Conservation (phyloP, 805 yeast genomes). For the Ascoidea asiatica region DNA sequence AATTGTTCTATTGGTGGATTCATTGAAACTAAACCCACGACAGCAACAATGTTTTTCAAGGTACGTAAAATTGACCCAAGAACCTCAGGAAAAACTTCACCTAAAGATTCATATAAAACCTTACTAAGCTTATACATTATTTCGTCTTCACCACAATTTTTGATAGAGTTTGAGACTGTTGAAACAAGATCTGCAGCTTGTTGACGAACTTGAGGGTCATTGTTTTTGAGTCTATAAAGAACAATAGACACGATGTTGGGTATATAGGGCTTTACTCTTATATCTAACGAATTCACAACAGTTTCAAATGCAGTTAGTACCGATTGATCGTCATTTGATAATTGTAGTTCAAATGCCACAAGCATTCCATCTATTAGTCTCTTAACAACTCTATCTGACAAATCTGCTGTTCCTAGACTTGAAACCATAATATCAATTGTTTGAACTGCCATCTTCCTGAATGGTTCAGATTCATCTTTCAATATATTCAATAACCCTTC, state of each 20-base stretch:
- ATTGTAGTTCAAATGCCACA: conserved; percentile 60
- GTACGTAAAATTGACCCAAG: conserved; percentile 76
- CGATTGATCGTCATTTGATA: conserved; percentile 27
- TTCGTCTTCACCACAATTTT: conserved; percentile 48
- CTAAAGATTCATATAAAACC: conserved; percentile 78
- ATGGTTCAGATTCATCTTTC: conserved; percentile 74
- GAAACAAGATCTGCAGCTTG: conserved; percentile 74
- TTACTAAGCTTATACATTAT: conserved; percentile 56
- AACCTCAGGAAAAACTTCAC: conserved; percentile 91
- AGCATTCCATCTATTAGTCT: conserved; percentile 69
- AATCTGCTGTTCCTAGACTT: conserved; percentile 38
- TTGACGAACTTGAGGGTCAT: conserved; percentile 58
- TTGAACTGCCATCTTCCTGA: conserved; percentile 67
- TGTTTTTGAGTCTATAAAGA: conserved; percentile 60
- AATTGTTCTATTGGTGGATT: conserved; percentile 78
- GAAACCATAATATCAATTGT: conserved; percentile 45
- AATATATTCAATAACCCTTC: conserved; percentile 43
- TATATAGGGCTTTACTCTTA: conserved; percentile 55
- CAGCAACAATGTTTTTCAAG: conserved; percentile 43
- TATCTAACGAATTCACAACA: conserved; percentile 46
- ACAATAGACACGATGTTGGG: conserved; percentile 60
- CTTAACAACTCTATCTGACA: conserved; percentile 48
- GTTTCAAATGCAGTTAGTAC: conserved; percentile 53
- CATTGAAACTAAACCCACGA: conserved; percentile 43
- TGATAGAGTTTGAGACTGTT: conserved; percentile 51